A percentile compares a stretch with the other conserved stretches of the same genome.
These are phyloP conservation scores for Penicillium samsonianum DNA, from an alignment of 495 filamentous ascomycete genomes.

Conservation along the genomic window DNA sequence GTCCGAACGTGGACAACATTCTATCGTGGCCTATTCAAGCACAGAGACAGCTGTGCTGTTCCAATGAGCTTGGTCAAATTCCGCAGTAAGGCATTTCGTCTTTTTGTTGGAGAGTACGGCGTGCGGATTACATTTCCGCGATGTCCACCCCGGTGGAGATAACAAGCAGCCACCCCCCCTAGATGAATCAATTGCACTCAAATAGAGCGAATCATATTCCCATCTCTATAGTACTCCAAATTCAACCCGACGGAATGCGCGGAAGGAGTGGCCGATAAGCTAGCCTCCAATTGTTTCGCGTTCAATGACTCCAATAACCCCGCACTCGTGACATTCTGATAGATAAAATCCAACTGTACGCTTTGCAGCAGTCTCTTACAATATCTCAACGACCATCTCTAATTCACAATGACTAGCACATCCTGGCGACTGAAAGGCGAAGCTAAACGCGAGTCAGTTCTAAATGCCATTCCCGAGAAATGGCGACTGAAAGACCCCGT, in stretches of 20 bases:
- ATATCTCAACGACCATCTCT: not conserved
- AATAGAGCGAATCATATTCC: not conserved
- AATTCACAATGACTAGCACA: slow-evolving; percentile 18
- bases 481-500: slow-evolving; percentile 54
- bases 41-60: not conserved
- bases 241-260: not conserved
- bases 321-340: slow-evolving; percentile 14
- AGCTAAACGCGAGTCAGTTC: slow-evolving; percentile 55
- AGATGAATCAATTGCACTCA: not conserved
- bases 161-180: not conserved
- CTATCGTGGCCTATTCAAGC: no score
- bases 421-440: slow-evolving; percentile 49
- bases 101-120: not conserved
- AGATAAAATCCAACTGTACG: not conserved
- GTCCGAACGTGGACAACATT: not conserved
- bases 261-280: not conserved
- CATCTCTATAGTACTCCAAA: not conserved
- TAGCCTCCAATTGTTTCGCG: slow-evolving; percentile 9
- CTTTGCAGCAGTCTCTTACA: not conserved
- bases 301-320: slow-evolving; percentile 25
- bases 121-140: not conserved
- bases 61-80: not conserved
- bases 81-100: not conserved
- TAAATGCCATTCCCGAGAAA: slow-evolving; percentile 56
- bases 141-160: not conserved